Base-by-base conservation (phyloP, 2,329 filamentous ascomycete species). In the Fusarium verticillioides region DNA sequence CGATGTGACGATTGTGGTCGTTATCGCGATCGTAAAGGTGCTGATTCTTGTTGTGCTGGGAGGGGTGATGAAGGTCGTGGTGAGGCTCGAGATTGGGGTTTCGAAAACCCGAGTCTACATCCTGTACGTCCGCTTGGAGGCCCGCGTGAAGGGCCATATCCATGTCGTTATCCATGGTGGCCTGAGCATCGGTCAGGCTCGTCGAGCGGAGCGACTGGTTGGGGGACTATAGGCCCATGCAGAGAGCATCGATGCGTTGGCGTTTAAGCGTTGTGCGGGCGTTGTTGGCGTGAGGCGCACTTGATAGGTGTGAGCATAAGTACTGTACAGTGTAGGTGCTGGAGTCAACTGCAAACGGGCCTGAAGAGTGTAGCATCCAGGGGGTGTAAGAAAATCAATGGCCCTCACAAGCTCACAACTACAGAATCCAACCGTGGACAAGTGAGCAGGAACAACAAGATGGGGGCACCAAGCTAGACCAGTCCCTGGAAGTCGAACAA, bases 161-260 rank as follows among this genome's bases (percentile, higher is more conserved):
- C 76, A 78, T 77, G 78, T 78, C 78, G 78, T 77, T 74, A 82
- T 87, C 85, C 86, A 87, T 88, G 81, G 82, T 85, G 80, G 81
- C 81, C 80, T 81, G 81, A 81, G 81, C 83, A 84, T 84, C 80
- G 78, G 83, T 84, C 82, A 82, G 82, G 82, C 81, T 80, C 77
- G 78, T 81, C 78, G 80, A 81, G 79, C 78, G 79, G 81, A 82
- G 79, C 81, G 82, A 82, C 81, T 80, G 80, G 82, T 82, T 79
- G 80, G 80, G 79, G 81, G 78, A 79, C 80, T 80, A 81, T 73
- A 82, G 79, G 82, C 80, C 82, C 83, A 84, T 83, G 83, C 82
- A 84, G 80, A 79, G 79, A 80, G 82, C 83, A 85, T 85, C 81
- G 84, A 85, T 84, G 83, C 82, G 84, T 82, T 85, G 84, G 83